phyloP scores from a whole-genome alignment of 164 flowering plant genomes.

The Santalum album region DNA sequence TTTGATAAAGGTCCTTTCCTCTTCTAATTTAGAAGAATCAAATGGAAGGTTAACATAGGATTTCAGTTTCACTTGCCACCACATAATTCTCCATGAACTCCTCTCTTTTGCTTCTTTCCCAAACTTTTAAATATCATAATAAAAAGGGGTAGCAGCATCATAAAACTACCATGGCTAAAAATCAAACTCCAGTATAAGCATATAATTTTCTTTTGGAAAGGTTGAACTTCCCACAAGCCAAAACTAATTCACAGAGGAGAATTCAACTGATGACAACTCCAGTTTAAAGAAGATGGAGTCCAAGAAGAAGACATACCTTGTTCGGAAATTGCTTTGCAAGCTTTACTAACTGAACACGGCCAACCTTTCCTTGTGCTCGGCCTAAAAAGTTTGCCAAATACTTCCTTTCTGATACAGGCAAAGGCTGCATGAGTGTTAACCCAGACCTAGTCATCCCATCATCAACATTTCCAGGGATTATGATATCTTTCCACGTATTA shows the following conservation, averaged over 20 bases:
- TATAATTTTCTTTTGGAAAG: no score
- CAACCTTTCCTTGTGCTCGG: constrained; percentile 84
- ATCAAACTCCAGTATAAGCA: no score
- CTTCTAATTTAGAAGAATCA: no score
- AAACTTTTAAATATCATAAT: no score
- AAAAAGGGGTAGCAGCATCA: no score
- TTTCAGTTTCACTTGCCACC: no score
- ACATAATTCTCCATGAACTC: no score
- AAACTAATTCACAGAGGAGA: not conserved
- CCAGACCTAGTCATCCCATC: constrained; percentile 72
- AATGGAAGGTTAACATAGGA: no score
- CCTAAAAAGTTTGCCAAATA: constrained; percentile 86
- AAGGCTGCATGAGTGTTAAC: constrained; percentile 45
- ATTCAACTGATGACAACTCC: not conserved
- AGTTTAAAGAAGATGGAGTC: not conserved
- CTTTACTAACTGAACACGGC: constrained; percentile 74
- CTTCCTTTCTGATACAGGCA: constrained; percentile 75
- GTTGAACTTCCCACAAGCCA: no score
- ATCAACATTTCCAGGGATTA: constrained; percentile 93
- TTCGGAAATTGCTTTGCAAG: constrained; percentile 78
- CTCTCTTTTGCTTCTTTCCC: no score
- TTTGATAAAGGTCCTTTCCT: no score
- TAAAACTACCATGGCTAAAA: no score
- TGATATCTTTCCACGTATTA: constrained; percentile 97
- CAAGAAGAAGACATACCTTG: constrained; percentile 47